A percentile compares a stretch with the other conserved stretches of the same genome.
Evolutionary conservation across 164 flowering plant species (phyloP).

Genomic region (Berberis thunbergii): DNA sequence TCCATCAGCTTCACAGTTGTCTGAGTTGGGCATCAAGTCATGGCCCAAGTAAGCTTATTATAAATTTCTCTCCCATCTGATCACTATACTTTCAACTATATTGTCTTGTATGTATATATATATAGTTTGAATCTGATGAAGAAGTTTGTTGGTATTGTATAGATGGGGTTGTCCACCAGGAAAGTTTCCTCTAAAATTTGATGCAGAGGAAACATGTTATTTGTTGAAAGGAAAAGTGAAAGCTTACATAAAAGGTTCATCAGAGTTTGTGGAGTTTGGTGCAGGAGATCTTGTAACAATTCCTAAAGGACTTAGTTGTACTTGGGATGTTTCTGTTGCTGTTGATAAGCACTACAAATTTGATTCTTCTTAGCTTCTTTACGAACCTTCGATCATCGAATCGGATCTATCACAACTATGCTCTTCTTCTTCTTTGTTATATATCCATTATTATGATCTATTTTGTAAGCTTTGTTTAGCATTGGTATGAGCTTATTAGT

Average conservation of each 20-base stretch:
- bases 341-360: conserved; percentile 73
- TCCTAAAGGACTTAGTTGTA: conserved; percentile 55
- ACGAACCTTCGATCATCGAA: not conserved
- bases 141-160: not conserved
- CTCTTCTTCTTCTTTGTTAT: not conserved
- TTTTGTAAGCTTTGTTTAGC: not conserved
- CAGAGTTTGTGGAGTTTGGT: conserved; percentile 60
- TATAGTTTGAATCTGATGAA: not conserved
- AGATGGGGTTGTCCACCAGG: conserved; percentile 96
- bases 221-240: conserved; percentile 73
- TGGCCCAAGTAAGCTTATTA: conserved; percentile 76
- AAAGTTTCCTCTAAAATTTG: conserved; percentile 69
- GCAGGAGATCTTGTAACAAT: conserved; percentile 58
- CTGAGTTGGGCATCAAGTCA: conserved; percentile 64
- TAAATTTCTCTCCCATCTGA: not conserved
- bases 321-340: conserved; percentile 68
- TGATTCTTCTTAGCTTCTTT: conserved; percentile 26
- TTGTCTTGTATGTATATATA: not conserved
- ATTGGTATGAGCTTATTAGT: conserved; percentile 1
- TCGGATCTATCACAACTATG: not conserved
- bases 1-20: conserved; percentile 45
- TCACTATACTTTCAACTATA: not conserved
- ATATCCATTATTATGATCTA: not conserved
- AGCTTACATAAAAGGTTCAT: conserved; percentile 45
- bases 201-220: conserved; percentile 81